Percentiles rank a stretch among this genome's conserved stretches.
Evolutionary conservation across 169 alveolate genomes (phyloP).

Genomic region (Plasmodium gaboni): DNA sequence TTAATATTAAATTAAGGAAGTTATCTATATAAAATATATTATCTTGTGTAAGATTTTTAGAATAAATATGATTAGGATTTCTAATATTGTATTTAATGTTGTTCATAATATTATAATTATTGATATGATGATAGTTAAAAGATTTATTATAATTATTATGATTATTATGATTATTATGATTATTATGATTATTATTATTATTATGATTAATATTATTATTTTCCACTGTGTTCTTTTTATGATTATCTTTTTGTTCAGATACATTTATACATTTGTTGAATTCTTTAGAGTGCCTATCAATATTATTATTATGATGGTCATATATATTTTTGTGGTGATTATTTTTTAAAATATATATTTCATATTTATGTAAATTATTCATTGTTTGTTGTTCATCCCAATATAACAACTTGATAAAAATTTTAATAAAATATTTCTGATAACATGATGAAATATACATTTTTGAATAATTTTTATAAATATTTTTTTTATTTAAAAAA

Average conservation of each 20-base stretch:
- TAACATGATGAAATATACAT: constrained; percentile 16
- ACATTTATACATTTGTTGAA: not conserved
- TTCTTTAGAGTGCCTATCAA: not conserved
- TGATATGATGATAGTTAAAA: too few species aligned
- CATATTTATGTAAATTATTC: constrained; percentile 60
- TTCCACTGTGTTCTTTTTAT: too few species aligned
- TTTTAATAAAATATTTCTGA: constrained; percentile 55
- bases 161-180: too few species aligned
- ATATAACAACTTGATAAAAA: constrained; percentile 42
- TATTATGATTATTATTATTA: too few species aligned
- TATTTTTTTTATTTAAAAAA: constrained; percentile 50
- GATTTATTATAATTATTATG: too few species aligned
- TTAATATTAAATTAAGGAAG: constrained; percentile 39
- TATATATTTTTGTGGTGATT: not conserved
- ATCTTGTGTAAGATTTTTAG: constrained; percentile 34
- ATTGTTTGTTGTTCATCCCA: constrained; percentile 41
- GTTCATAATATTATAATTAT: too few species aligned
- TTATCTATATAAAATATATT: constrained; percentile 41
- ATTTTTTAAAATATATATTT: constrained; percentile 27
- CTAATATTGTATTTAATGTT: too few species aligned
- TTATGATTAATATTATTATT: too few species aligned
- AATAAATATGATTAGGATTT: not conserved
- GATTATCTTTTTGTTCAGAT: not conserved
- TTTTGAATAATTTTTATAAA: constrained; percentile 25
- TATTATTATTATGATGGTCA: not conserved